phyloP scores from a whole-genome alignment of 139 green algal genomes.

The Limnomonas spitsbergensis region DNA sequence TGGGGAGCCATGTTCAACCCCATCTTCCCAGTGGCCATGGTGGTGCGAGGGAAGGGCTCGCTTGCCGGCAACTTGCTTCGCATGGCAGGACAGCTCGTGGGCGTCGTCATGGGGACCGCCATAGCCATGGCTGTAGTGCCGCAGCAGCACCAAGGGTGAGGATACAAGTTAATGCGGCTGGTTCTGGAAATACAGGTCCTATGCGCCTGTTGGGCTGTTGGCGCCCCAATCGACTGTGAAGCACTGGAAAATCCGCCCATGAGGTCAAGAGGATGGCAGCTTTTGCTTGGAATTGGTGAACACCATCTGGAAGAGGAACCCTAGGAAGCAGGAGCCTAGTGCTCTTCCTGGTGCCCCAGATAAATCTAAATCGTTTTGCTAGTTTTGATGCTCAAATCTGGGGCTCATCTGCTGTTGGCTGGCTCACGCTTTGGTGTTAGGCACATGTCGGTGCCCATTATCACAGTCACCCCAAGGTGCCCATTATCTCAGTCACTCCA shows the following conservation, averaged over 20 bases:
- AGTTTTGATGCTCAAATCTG: no score
- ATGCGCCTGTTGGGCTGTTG: neutral
- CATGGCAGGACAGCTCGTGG: neutral
- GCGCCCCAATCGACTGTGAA: neutral
- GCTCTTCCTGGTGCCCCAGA: no score
- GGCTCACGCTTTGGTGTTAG: no score
- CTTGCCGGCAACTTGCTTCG: neutral
- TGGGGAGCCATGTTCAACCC: slow-evolving; percentile 13
- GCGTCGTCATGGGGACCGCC: neutral
- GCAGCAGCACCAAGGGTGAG: neutral
- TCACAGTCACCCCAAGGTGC: neutral
- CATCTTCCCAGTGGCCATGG: neutral
- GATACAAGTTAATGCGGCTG: neutral
- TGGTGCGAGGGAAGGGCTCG: neutral
- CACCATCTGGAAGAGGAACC: neutral
- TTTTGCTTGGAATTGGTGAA: neutral
- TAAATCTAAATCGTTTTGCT: no score
- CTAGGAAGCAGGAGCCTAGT: no score
- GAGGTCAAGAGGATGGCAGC: neutral
- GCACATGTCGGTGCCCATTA: no score
- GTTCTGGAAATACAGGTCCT: neutral
- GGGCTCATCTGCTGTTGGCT: no score
- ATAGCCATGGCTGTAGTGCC: slow-evolving; percentile 4
- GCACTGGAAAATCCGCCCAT: slow-evolving; percentile 1
- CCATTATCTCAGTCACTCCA: neutral